Evolutionary conservation across 495 filamentous ascomycete species (phyloP).

Genomic region (Aspergillus olivimuriae): DNA sequence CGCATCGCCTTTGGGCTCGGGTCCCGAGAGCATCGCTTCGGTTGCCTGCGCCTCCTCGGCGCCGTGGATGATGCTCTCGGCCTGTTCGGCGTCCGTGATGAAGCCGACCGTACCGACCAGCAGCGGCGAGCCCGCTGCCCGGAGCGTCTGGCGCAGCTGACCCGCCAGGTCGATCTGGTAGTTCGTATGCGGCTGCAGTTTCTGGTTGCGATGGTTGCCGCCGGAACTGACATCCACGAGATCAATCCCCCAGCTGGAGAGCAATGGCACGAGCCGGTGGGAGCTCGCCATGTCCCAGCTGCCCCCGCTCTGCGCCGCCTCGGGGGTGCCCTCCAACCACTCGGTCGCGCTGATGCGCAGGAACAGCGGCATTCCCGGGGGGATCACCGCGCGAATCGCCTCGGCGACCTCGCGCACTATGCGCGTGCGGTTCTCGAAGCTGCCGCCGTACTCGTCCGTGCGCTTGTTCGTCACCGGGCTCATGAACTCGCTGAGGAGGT

Average conservation of each 20-base stretch:
- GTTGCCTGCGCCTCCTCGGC: slow-evolving; percentile 41
- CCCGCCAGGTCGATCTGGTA: slow-evolving; percentile 63
- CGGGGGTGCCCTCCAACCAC: slow-evolving; percentile 55
- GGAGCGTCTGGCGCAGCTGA: slow-evolving; percentile 50
- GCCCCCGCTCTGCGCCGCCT: slow-evolving; percentile 38
- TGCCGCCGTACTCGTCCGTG: slow-evolving; percentile 57
- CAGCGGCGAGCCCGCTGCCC: slow-evolving; percentile 43
- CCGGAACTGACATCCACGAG: slow-evolving; percentile 69
- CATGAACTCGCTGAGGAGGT: slow-evolving; percentile 64
- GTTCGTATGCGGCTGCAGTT: slow-evolving; percentile 45
- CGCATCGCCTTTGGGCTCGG: slow-evolving; percentile 50
- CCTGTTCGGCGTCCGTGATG: slow-evolving; percentile 57
- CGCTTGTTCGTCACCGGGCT: slow-evolving; percentile 53
- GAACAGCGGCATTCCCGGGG: slow-evolving; percentile 56
- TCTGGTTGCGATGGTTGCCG: slow-evolving; percentile 56
- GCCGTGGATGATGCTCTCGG: slow-evolving; percentile 51
- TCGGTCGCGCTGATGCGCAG: slow-evolving; percentile 66
- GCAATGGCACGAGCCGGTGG: slow-evolving; percentile 53
- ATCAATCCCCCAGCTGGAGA: slow-evolving; percentile 63
- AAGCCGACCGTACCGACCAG: slow-evolving; percentile 71
- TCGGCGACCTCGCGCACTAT: slow-evolving; percentile 47
- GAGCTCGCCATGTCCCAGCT: slow-evolving; percentile 62
- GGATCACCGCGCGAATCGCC: slow-evolving; percentile 52
- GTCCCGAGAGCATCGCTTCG: slow-evolving; percentile 22
- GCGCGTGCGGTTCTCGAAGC: slow-evolving; percentile 49